Base-by-base conservation (phyloP, 441 rosid genomes). In the Flueggea neowawraea region DNA sequence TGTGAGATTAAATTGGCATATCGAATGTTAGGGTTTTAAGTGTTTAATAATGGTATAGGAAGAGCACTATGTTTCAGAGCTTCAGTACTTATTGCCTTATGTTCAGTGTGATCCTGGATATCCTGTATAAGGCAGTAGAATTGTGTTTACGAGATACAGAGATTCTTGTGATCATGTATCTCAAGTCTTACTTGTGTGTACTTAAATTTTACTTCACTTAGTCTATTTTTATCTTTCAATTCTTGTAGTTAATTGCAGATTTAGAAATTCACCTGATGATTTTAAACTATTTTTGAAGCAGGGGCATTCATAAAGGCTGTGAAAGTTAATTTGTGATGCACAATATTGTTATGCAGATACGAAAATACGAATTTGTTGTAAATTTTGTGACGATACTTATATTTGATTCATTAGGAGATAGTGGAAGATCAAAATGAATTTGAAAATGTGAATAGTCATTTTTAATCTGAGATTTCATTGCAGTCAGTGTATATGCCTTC, bases 11-110 rank as follows among this genome's bases (percentile, higher is more conserved):
- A 45, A 5, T 45, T 10, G 8, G 14, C 8, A 45, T 9, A 2
- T 45, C 44, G 10, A 41, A 5, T 45, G 50, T 45, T 10, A 45
- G 44, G 10, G 10, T 2, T 13, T 15, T 9, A 52, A 52, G 44
- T 41, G 44, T 41, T 41, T 10, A 41, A 5, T 10, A 41, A 12
- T 62, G 67, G 31, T 73, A 73, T 89, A 93, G 98, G 97, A 93
- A 69, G 87, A 90, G 77, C 98, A 93, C 76, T 82, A 79, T 63
- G 72, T 86, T 69, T 82, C 91, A 44, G 80, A 81, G 75, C 82
- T 90, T 82, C 83, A 82, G 31, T 88, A 84, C 81, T 69, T 82
- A 16, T 86, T 97, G 94, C 97, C 97, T 16, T 95, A 88, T 54
- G 78, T 90, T 62, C 75, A 84, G 0, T 93, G 90, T 43, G 69